Conservation (phyloP, 2,329 filamentous ascomycete species). For the Botrytis hyacinthi region DNA sequence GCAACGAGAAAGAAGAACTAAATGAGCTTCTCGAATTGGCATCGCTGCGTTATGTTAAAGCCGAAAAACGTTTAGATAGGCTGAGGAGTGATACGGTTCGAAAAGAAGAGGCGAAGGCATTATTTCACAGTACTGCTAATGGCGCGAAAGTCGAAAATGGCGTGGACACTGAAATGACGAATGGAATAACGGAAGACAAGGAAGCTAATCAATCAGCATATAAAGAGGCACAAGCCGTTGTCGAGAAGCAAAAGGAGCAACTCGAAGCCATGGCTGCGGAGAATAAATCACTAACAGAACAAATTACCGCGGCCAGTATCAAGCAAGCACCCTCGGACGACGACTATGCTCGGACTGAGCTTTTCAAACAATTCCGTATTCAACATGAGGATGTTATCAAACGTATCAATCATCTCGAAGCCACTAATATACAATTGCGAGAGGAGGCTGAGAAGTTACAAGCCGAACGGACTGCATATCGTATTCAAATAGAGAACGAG, state of each 20-base stretch:
- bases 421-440: constrained; percentile 77
- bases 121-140: constrained; percentile 50
- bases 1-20: constrained; percentile 77
- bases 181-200: constrained; percentile 53
- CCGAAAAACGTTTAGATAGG: constrained; percentile 90
- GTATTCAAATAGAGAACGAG: constrained; percentile 78
- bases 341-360: constrained; percentile 86
- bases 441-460: constrained; percentile 84
- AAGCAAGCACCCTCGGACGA: constrained; percentile 79
- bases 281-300: constrained; percentile 70
- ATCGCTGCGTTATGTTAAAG: constrained; percentile 87
- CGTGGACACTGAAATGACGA: constrained; percentile 42
- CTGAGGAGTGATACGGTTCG: constrained; percentile 85
- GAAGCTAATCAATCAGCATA: constrained; percentile 73
- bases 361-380: constrained; percentile 87
- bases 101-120: constrained; percentile 86
- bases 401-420: constrained; percentile 87
- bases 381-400: constrained; percentile 93
- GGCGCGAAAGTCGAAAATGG: constrained; percentile 46
- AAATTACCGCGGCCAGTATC: constrained; percentile 70
- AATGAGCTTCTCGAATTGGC: constrained; percentile 85
- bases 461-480: constrained; percentile 79
- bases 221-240: constrained; percentile 72
- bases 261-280: constrained; percentile 76
- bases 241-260: constrained; percentile 84